Evolutionary conservation across 306 rosid species (phyloP).

Genomic region (Coriaria nepalensis): DNA sequence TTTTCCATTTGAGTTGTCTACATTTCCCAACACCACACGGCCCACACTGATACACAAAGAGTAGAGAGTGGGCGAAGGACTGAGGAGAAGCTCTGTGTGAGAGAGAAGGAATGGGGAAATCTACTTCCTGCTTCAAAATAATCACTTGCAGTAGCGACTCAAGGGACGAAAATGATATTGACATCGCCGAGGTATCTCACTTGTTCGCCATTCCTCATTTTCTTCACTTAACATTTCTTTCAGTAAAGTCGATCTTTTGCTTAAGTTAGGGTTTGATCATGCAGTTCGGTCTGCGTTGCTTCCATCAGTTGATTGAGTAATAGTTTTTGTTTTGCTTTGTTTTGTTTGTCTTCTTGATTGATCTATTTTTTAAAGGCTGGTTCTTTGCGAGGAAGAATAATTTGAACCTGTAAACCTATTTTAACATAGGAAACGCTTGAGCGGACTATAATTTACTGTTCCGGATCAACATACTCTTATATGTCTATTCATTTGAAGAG

Average conservation of each 20-base stretch:
- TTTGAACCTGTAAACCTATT: no score
- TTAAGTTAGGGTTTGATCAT: no score
- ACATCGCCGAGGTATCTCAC: conserved; percentile 30
- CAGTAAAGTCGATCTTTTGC: background rate
- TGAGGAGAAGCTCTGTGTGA: background rate
- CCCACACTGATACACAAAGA: conserved; percentile 6
- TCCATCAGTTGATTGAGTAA: no score
- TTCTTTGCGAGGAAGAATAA: no score
- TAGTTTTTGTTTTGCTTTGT: no score
- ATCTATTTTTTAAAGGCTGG: no score
- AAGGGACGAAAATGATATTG: conserved; percentile 39
- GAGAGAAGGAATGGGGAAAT: conserved; percentile 37
- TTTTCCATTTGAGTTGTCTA: conserved; percentile 1
- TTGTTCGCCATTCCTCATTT: conserved; percentile 5
- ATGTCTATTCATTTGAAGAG: no score
- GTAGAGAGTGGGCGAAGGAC: background rate
- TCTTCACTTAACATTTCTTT: background rate
- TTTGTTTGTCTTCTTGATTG: no score
- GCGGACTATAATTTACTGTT: no score
- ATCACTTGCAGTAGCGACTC: conserved; percentile 61
- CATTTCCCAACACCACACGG: conserved; percentile 44
- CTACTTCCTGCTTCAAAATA: conserved; percentile 73
- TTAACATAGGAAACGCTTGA: no score
- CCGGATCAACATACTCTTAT: no score
- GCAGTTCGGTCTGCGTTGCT: no score